Percentiles rank a stretch among this genome's conserved stretches.
phyloP scores from a whole-genome alignment of 345 rosid genomes.

The Eucalyptus albens region DNA sequence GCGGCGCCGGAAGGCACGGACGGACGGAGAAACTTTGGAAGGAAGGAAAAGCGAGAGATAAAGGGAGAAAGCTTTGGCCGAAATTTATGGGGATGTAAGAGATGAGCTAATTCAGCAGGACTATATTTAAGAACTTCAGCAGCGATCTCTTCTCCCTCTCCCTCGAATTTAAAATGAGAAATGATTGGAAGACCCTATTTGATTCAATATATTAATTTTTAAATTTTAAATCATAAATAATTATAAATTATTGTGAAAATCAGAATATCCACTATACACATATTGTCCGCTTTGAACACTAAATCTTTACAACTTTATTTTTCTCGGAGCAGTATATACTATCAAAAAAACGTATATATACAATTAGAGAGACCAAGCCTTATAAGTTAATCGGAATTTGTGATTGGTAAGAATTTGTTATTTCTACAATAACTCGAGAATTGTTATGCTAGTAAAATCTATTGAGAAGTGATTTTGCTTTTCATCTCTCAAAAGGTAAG shows the following conservation, averaged over 20 bases:
- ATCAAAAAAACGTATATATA: accelerated
- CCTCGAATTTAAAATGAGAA: neutral
- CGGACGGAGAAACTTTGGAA: neutral
- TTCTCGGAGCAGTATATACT: accelerated
- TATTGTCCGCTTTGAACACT: accelerated
- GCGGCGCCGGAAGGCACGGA: neutral
- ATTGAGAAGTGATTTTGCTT: neutral
- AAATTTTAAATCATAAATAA: no score
- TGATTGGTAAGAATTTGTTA: no score
- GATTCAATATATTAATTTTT: accelerated
- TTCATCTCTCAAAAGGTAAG: neutral
- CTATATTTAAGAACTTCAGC: neutral
- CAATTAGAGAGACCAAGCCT: accelerated
- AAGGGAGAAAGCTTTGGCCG: neutral
- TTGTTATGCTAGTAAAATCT: no score
- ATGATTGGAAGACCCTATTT: no score
- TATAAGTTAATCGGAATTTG: accelerated
- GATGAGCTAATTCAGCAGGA: neutral
- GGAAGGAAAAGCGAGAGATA: neutral
- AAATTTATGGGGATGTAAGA: neutral
- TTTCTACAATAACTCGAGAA: no score
- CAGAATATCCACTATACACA: accelerated
- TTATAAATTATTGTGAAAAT: no score
- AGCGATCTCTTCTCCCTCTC: neutral
- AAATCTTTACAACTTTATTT: accelerated